Evolutionary conservation across 768 basidiomycete genomes (phyloP).

Genomic region (Lactarius vividus): DNA sequence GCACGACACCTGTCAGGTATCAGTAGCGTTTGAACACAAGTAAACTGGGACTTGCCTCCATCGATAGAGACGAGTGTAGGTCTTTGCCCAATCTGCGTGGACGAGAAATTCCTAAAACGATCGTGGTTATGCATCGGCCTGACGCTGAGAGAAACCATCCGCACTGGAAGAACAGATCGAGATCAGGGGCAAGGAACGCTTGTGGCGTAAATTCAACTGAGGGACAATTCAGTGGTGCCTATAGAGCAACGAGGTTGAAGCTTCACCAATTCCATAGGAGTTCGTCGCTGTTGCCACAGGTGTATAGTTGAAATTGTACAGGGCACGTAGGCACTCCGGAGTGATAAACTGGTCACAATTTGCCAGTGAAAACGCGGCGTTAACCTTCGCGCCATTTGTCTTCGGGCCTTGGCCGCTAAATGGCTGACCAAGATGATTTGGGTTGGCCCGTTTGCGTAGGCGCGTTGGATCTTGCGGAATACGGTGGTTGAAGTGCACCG

Average conservation of each 20-base stretch:
- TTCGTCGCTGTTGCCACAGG: constrained; percentile 45
- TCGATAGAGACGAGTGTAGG: constrained; percentile 37
- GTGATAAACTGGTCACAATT: constrained; percentile 46
- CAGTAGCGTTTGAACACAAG: constrained; percentile 26
- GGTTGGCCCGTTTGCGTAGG: constrained; percentile 17
- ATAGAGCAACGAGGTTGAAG: background rate
- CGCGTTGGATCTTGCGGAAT: background rate
- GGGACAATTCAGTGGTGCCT: background rate
- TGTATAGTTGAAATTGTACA: constrained; percentile 53
- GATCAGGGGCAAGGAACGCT: constrained; percentile 41
- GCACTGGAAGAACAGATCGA: constrained; percentile 40
- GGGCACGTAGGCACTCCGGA: constrained; percentile 52
- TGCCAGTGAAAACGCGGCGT: constrained; percentile 28
- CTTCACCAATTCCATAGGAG: constrained; percentile 49
- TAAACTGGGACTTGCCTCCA: constrained; percentile 34
- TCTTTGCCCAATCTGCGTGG: constrained; percentile 39
- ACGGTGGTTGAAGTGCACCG: constrained; percentile 40
- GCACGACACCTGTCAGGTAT: constrained; percentile 37
- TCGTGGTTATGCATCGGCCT: background rate
- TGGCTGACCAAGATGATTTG: constrained; percentile 30
- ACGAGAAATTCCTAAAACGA: constrained; percentile 39
- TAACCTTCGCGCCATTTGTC: constrained; percentile 28
- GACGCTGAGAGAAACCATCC: background rate
- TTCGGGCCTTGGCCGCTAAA: constrained; percentile 19
- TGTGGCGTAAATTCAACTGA: constrained; percentile 45